Base-by-base conservation (phyloP, 768 basidiomycete species). In the Psilocybe azurescens region DNA sequence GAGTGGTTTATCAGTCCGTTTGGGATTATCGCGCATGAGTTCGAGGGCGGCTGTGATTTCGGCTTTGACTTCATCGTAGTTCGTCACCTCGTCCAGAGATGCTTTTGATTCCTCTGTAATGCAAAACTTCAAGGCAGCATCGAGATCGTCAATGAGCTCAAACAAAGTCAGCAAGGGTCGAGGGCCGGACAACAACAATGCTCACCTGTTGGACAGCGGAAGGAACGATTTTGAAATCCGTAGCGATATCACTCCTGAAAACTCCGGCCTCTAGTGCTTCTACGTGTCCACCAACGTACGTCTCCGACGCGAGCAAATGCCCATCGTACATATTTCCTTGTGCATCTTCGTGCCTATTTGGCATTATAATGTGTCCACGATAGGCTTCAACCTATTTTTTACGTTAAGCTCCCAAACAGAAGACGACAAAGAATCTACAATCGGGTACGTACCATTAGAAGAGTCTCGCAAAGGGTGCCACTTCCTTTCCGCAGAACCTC, bases 241-340 rank as follows among this genome's bases (percentile, higher is more conserved):
- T 92, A 1, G 88, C 77, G 61, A 99, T 99, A 72, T 99, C 97
- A 67, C 93, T 96, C 24, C 97, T 85, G 76, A 99, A 99, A 5
- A 99, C 97, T 2, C 97, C 97, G 20, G 97, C 97, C 75, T 99
- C 97, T 16, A 99, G 78, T 5, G 97, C 97, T 77, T 99, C 97
- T 65, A 99, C 97, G 73, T 99, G 97, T 16, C 97, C 97, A 53
- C 97, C 97, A 48, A 99, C 97, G 69, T 99, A 99, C 0, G 97
- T 99, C 75, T 99, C 97, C 0, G 95, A 95, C 0, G 95, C 91
- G 9, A 99, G 82, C n/a, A 99, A 78, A 77, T 99, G 97, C 0
- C 97, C 97, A 52, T 99, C 92, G 67, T 92, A 95, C 85, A 97
- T 95, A 62, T 88, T 91, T 13, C 95, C 89, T 66, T 97, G 89